Evolutionary conservation across 768 basidiomycete species (phyloP).

Genomic region (Cyathus striatus): DNA sequence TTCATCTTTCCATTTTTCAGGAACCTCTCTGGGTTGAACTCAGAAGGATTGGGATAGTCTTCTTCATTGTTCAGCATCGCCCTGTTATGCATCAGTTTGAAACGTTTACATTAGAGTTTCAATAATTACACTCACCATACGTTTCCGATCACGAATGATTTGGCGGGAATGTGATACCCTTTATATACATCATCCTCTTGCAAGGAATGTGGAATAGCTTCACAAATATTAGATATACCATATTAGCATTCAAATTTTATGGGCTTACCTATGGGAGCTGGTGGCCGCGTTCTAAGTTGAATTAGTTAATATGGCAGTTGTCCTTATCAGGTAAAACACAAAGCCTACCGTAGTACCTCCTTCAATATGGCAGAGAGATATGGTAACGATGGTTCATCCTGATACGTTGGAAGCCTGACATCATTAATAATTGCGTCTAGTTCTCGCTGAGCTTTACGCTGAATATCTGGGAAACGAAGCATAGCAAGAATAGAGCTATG

Average conservation of each 20-base stretch:
- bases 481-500: conserved; percentile 32
- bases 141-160: conserved; percentile 5
- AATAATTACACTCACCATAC: background rate
- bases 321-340: too few relatives aligned
- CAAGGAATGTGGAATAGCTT: conserved; percentile 25
- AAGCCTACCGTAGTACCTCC: conserved; percentile 22
- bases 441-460: too few relatives aligned
- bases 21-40: conserved; percentile 11
- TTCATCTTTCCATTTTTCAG: conserved; percentile 10
- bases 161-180: conserved; percentile 28
- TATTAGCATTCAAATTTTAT: conserved; percentile 2
- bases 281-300: background rate
- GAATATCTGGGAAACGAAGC: conserved; percentile 32
- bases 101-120: background rate
- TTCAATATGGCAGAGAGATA: conserved; percentile 27
- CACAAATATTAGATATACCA: conserved; percentile 21
- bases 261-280: too few relatives aligned
- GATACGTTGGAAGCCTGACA: conserved; percentile 25
- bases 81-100: conserved; percentile 1
- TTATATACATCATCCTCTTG: conserved; percentile 26
- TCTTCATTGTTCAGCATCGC: too few relatives aligned
- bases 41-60: too few relatives aligned
- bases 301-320: too few relatives aligned
- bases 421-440: conserved; percentile 26
- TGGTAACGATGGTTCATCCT: conserved; percentile 24